Evolutionary conservation across 768 basidiomycete species (phyloP).

Genomic region (Lyophyllum semitale): DNA sequence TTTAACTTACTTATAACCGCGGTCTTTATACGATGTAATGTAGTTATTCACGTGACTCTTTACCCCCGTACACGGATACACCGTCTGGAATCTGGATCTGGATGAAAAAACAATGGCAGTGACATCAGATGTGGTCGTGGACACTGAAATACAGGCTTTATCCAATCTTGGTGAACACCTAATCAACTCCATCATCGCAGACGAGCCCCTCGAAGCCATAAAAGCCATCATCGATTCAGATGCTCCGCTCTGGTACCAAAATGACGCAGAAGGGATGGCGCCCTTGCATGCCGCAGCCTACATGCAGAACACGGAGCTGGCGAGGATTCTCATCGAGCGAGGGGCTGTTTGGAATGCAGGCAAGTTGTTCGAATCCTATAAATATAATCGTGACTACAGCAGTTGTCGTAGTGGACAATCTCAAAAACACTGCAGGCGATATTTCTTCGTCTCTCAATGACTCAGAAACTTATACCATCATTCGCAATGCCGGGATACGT

Average conservation of each 20-base stretch:
- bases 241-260: slow-evolving; percentile 91
- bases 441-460: slow-evolving; percentile 88
- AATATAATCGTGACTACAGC: background rate
- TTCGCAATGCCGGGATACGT: slow-evolving; percentile 92
- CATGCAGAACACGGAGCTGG: slow-evolving; percentile 61
- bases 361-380: slow-evolving; percentile 26
- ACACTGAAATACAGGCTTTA: slow-evolving; percentile 44
- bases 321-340: slow-evolving; percentile 67
- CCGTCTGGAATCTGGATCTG: too few relatives aligned
- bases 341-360: slow-evolving; percentile 94
- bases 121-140: slow-evolving; percentile 3
- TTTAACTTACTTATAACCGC: too few relatives aligned
- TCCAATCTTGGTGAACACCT: slow-evolving; percentile 59
- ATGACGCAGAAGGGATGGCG: slow-evolving; percentile 75
- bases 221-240: slow-evolving; percentile 58
- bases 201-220: slow-evolving; percentile 45
- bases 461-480: slow-evolving; percentile 65
- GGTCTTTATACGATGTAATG: too few relatives aligned
- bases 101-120: slow-evolving; percentile 5
- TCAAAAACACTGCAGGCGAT: slow-evolving; percentile 85
- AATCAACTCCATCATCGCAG: slow-evolving; percentile 57
- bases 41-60: too few relatives aligned
- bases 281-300: slow-evolving; percentile 87
- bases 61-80: too few relatives aligned
- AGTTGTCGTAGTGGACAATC: slow-evolving; percentile 61